Percentiles rank a stretch among this genome's conserved stretches.
phyloP scores from a whole-genome alignment of 2,329 filamentous ascomycete species.

The Eutypa lata region DNA sequence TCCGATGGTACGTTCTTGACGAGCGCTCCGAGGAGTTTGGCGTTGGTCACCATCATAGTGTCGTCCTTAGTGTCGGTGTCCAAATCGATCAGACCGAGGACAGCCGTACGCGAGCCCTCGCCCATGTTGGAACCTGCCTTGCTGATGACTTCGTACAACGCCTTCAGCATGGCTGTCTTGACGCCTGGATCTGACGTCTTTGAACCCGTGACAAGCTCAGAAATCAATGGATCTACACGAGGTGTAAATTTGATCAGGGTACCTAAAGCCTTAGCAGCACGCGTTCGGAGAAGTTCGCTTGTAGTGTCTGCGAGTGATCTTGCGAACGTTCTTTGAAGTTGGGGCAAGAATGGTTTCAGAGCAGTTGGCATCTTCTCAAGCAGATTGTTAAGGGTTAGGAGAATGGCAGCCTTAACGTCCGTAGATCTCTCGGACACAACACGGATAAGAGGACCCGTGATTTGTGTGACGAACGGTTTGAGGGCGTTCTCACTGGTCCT shows the following conservation, averaged over 20 bases:
- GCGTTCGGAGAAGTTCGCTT: constrained; percentile 80
- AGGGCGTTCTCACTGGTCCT: constrained; percentile 83
- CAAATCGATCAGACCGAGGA: constrained; percentile 83
- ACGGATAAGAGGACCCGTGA: constrained; percentile 95
- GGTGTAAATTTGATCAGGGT: constrained; percentile 95
- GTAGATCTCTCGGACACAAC: constrained; percentile 95
- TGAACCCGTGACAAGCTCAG: constrained; percentile 89
- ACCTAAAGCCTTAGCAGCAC: constrained; percentile 90
- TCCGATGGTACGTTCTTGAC: constrained; percentile 81
- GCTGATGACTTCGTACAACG: constrained; percentile 91
- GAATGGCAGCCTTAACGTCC: constrained; percentile 92
- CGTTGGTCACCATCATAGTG: constrained; percentile 83
- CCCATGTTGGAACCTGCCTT: constrained; percentile 95
- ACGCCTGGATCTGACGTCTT: constrained; percentile 87
- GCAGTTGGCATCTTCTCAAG: constrained; percentile 95
- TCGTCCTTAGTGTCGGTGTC: constrained; percentile 73
- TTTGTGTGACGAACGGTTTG: constrained; percentile 94
- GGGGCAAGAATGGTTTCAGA: constrained; percentile 93
- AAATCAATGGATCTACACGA: constrained; percentile 88
- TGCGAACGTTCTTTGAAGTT: constrained; percentile 94
- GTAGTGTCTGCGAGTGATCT: constrained; percentile 91
- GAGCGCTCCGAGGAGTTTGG: constrained; percentile 83
- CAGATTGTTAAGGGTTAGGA: constrained; percentile 90
- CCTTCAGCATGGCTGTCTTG: constrained; percentile 93
- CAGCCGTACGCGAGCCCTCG: constrained; percentile 80